Conservation (phyloP, 1,284 basidiomycete genomes). For the Prillingera fragicola region DNA sequence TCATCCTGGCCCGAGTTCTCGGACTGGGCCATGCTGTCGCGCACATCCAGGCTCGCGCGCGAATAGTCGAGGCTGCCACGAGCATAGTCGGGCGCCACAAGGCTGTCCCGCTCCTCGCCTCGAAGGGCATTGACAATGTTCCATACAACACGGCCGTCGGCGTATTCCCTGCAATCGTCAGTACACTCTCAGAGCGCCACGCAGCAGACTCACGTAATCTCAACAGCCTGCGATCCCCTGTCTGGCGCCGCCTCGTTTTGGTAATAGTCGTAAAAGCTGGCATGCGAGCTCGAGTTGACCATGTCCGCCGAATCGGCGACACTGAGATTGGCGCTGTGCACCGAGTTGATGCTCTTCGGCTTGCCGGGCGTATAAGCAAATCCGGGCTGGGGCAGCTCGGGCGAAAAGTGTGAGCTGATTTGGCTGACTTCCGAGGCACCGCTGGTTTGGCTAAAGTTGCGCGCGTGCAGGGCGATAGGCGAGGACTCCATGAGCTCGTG, state of each 20-base stretch:
- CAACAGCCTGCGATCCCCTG: conserved; percentile 31
- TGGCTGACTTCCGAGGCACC: no score
- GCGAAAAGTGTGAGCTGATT: no score
- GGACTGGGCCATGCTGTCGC: conserved; percentile 1
- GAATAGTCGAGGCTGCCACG: no score
- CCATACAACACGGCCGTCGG: conserved; percentile 43
- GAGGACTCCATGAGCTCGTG: conserved; percentile 26
- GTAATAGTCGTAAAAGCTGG: conserved; percentile 14
- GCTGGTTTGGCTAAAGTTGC: conserved; percentile 10
- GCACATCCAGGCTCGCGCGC: conserved; percentile 3
- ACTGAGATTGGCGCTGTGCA: no score
- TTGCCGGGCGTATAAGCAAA: no score
- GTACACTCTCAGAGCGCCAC: background rate
- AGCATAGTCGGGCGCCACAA: no score
- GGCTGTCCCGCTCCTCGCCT: conserved; percentile 1
- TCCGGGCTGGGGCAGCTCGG: no score
- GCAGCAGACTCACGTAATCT: conserved; percentile 31
- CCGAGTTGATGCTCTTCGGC: no score
- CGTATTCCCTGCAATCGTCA: conserved; percentile 32
- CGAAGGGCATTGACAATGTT: conserved; percentile 40
- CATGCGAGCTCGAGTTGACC: no score
- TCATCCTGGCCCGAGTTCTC: no score
- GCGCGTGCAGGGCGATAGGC: conserved; percentile 10
- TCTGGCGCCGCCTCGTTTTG: conserved; percentile 1
- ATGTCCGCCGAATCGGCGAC: no score